phyloP scores from a whole-genome alignment of 257 asterid genomes.

The Jasminum sambac region DNA sequence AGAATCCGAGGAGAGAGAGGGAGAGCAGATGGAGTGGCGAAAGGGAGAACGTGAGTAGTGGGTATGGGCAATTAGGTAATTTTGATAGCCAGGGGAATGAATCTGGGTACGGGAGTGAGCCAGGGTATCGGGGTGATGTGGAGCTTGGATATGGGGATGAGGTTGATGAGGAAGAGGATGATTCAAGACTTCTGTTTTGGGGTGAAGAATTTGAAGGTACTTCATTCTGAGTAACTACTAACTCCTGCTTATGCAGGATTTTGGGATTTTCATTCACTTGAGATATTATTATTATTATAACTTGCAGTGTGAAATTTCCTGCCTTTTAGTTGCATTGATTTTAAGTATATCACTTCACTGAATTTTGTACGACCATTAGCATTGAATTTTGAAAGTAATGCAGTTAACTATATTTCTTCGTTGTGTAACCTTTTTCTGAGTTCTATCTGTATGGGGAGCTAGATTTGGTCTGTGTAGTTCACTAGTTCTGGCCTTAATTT shows the following conservation, averaged over 20 bases:
- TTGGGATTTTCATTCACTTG: neutral
- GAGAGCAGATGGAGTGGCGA: constrained; percentile 56
- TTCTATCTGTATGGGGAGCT: neutral
- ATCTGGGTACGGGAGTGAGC: constrained; percentile 96
- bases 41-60: constrained; percentile 47
- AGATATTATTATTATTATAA: neutral
- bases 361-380: neutral
- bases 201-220: constrained; percentile 85
- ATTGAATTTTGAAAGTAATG: neutral
- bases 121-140: constrained; percentile 90
- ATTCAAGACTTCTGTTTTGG: constrained; percentile 69
- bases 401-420: neutral
- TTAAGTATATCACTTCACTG: neutral
- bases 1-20: constrained; percentile 60
- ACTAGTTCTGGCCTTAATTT: neutral
- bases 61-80: constrained; percentile 58
- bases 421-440: neutral
- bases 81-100: constrained; percentile 63
- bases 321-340: neutral
- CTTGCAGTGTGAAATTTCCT: neutral
- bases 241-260: neutral
- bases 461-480: neutral
- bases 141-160: constrained; percentile 87
- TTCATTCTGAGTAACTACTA: constrained; percentile 13
- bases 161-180: constrained; percentile 77